Evolutionary conservation across 306 rosid genomes (phyloP), one percentile per base, ranked within the genome.

Genomic region (Acmispon strigosus): DNA sequence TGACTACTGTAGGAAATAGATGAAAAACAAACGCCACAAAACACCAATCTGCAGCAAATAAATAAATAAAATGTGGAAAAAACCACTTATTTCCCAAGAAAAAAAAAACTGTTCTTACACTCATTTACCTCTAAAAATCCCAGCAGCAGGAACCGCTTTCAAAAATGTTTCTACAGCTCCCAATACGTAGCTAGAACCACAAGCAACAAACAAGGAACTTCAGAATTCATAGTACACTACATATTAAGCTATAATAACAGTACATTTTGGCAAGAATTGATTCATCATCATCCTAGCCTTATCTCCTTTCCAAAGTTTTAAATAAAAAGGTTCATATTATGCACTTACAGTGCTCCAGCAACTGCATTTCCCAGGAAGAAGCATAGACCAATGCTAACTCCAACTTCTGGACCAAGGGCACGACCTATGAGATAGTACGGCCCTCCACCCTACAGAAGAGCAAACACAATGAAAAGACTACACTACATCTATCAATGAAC

Each of bases 341-440:
- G 70, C 34, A 86, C 99, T 94, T 79, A 94, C 99, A 94, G 96
- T 59, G 99, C 82, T 80, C 99, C 99, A 27, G 99, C 99, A 83
- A 94, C 97, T 70, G 97, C 99, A 83, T 94, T 94, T 66, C 99
- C 99, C 9, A 94, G 96, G 78, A 94, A 94, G 85, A 94, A 94
- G 81, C 99, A 94, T 62, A 94, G 76, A 68, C 99, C 99, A 81
- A 94, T 94, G 88, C 99, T 94, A 82, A 94, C 97, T 79, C 99
- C 99, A 86, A 94, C 99, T 85, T 94, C 99, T 73, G 99, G 99
- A 80, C 99, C 99, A 80, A 94, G 99, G 61, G 97, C 99, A 69
- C 99, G 99, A 51, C 99, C 99, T 47, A 94, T 94, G 72, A 94
- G 99, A 86, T 94, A 94, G 82, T 94, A 94, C 1, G 99, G 99